Base-by-base conservation (phyloP, 2,329 filamentous ascomycete genomes). In the Colletotrichum cereale region DNA sequence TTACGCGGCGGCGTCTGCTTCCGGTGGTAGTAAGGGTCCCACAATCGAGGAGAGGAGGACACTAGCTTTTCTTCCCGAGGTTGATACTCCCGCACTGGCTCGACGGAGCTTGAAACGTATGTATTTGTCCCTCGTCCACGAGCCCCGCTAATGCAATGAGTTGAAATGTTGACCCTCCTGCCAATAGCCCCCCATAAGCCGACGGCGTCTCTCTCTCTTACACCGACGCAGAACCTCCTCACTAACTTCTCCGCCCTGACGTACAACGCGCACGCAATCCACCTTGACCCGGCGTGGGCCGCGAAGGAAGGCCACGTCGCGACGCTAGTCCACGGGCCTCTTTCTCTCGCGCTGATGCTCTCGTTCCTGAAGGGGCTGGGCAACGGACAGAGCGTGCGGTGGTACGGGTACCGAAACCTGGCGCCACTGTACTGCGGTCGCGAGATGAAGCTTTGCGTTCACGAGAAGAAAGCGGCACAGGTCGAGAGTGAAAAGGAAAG, bases 191-290 rank as follows among this genome's bases (percentile, higher is more conserved):
- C 80, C 36, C 77, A 80, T 63, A 50, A 76, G 0, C 79, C 66
- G 26, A 72, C 70, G 12, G 31, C n/a, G 10, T 72, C 70, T 21
- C 55, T 92, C 75, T 82, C 84, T 0, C 82, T 97, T 31, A 87
- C 83, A 0, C 94, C 95, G 0, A 91, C 91, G 2, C 85, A 88
- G 3, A 84, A 88, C 5, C 88, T 98, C 5, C 89, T 99, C 65
- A 97, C 97, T 83, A 90, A 95, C 70, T 98, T 96, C 85, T 96
- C 93, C 26, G 95, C 95, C 0, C 88, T 99, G 42, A 96, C 93
- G 2, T 95, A 94, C 85, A 99, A 99, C 81, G 94, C 94, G 1
- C 96, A 99, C 81, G 86, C 88, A 21, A 98, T 99, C 75, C 96
- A 99, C 82, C 86, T 97, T 29, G 93, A 98, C 80, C 87, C 86